phyloP scores from a whole-genome alignment of 352 stramenopile genomes.

The Thalassiosira livingstoniorum region DNA sequence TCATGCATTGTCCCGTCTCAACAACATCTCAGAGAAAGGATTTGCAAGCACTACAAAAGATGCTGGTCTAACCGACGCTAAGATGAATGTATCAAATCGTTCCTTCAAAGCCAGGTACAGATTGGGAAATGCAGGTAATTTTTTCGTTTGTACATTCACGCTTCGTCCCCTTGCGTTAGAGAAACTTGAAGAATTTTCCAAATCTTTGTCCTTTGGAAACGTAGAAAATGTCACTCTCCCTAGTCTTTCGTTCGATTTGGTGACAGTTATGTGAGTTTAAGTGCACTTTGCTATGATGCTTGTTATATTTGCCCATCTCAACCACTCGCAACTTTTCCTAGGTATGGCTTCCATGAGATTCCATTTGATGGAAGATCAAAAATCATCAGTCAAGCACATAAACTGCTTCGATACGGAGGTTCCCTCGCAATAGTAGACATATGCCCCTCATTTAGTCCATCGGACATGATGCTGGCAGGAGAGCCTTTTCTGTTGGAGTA shows the following conservation, averaged over 20 bases:
- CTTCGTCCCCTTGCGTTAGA: too few relatives aligned
- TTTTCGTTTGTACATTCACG: neutral
- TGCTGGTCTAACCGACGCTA: constrained; percentile 13
- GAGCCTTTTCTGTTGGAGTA: constrained; percentile 74
- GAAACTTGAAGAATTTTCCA: too few relatives aligned
- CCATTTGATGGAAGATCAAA: constrained; percentile 57
- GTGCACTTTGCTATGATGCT: neutral
- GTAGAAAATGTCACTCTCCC: constrained; percentile 42
- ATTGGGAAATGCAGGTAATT: constrained; percentile 66
- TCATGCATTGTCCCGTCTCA: constrained; percentile 36
- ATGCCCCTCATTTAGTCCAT: constrained; percentile 70
- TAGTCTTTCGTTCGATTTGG: constrained; percentile 68
- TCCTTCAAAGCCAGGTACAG: constrained; percentile 37
- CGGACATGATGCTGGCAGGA: constrained; percentile 71
- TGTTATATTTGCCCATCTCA: neutral
- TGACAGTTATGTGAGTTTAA: constrained; percentile 72
- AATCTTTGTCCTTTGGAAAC: neutral
- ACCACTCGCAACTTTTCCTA: neutral
- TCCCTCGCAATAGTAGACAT: constrained; percentile 82
- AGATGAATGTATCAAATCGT: constrained; percentile 25
- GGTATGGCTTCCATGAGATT: constrained; percentile 82
- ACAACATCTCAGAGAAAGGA: constrained; percentile 25
- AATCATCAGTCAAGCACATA: constrained; percentile 74
- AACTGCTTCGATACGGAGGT: constrained; percentile 67
- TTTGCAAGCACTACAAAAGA: constrained; percentile 6